These are phyloP conservation scores for Saccharomyces hybrid DNA, from an alignment of 1,139 yeast genomes.

Conservation along the genomic window DNA sequence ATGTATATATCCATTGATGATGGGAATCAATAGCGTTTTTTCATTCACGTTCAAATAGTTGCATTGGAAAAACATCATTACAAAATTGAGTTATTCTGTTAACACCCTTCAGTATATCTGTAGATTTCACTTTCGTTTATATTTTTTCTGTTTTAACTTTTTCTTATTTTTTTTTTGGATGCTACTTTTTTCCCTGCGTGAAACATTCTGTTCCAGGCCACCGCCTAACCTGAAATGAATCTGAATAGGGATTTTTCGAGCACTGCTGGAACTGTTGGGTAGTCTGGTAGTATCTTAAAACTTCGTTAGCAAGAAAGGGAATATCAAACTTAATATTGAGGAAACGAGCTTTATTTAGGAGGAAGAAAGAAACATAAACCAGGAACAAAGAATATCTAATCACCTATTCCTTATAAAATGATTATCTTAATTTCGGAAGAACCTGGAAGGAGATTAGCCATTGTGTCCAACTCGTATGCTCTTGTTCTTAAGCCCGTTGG, in stretches of 20 bases:
- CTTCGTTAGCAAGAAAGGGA: background rate
- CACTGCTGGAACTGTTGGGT: background rate
- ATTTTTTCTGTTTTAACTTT: background rate
- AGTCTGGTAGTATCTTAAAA: background rate
- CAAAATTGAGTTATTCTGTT: too few species aligned
- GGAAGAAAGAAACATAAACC: background rate
- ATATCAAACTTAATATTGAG: background rate
- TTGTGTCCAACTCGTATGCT: constrained; percentile 28
- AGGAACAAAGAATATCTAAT: background rate
- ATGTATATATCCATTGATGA: background rate
- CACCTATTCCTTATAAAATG: constrained; percentile 9
- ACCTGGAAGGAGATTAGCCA: constrained; percentile 27
- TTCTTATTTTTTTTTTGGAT: background rate
- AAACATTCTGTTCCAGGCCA: background rate
- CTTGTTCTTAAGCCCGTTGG: constrained; percentile 23
- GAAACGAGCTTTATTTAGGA: background rate
- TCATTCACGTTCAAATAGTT: too few species aligned
- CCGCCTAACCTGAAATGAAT: background rate
- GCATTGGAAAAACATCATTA: too few species aligned
- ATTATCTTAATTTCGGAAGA: constrained; percentile 21
- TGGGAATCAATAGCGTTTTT: too few species aligned
- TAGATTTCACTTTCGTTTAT: background rate
- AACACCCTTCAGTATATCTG: too few species aligned
- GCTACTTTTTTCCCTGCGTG: background rate
- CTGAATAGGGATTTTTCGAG: constrained; percentile 1